phyloP scores from a whole-genome alignment of 1,284 basidiomycete genomes.

The Cryptococcus sp. region DNA sequence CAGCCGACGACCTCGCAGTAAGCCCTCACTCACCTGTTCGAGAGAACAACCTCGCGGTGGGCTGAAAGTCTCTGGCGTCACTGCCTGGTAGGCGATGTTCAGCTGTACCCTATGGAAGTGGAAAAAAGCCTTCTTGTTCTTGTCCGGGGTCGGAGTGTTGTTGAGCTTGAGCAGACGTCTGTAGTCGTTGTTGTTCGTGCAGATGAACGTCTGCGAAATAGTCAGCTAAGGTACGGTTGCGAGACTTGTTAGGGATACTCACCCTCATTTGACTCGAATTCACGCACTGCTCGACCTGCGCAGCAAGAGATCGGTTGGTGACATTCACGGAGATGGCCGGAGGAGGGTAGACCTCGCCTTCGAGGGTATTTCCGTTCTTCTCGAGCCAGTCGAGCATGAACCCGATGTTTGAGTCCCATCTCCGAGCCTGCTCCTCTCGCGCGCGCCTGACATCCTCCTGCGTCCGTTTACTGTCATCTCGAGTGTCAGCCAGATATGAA shows the following conservation, averaged over 20 bases:
- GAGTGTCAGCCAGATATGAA: too few species aligned
- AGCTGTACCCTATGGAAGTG: conserved; percentile 16
- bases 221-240: neutral
- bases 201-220: conserved; percentile 14
- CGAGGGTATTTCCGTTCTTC: conserved; percentile 64
- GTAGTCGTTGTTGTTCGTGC: conserved; percentile 74
- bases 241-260: conserved; percentile 12
- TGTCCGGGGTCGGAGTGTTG: conserved; percentile 53
- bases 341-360: conserved; percentile 80
- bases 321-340: conserved; percentile 69
- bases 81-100: conserved; percentile 27
- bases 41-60: conserved; percentile 20
- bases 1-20: neutral
- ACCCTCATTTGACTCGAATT: conserved; percentile 62
- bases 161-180: conserved; percentile 63
- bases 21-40: conserved; percentile 19
- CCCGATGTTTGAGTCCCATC: conserved; percentile 58
- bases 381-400: conserved; percentile 72
- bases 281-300: conserved; percentile 75
- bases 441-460: conserved; percentile 62
- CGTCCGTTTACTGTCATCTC: conserved; percentile 54
- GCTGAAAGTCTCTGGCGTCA: conserved; percentile 29
- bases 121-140: neutral
- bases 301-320: conserved; percentile 61
- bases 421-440: conserved; percentile 48